Base-by-base conservation (phyloP, 2,329 filamentous ascomycete species). In the Fusarium setosum region DNA sequence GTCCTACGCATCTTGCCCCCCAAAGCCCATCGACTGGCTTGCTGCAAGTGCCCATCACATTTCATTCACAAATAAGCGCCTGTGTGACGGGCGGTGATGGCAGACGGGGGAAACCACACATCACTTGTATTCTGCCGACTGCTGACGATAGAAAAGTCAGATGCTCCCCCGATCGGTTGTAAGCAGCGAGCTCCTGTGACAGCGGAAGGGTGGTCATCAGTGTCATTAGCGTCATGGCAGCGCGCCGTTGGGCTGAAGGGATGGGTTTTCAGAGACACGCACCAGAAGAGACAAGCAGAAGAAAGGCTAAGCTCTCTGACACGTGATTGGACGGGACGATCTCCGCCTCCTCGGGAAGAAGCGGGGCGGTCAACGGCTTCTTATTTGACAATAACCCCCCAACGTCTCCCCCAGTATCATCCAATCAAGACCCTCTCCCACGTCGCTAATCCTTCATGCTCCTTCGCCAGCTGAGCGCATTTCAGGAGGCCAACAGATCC, bases 341-440 rank as follows among this genome's bases (percentile, higher is more conserved):
- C 53, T 63, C 15, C 57, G 57, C 65, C 21, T 59, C 47, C 13
- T 56, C 65, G 65, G 65, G 57, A 65, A 53, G 57, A 29, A 54
- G 65, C 42, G 65, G 65, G 64, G 65, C 61, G 32, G 31, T 34
- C 45, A 68, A 68, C 61, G 56, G 64, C 42, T 40, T 68, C 63
- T 47, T 60, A 67, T 67, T 62, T 67, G 64, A 67, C 56, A 24
- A n/a, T 18, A 35, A 15, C 38, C 40, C 64, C 26, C 40, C 64
- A 68, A 45, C 64, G 60, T 68, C 64, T 51, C 48, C 32, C 40
- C 51, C 23, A 34, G 40, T 52, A 26, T 47, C 23, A 10, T 26
- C 64, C 64, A 67, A 67, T 67, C 44, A 68, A 42, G 21, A 5
- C n/a, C 21, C 54, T 7, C 40, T 60, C 37, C 21, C 18, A 20